A percentile compares a stretch with the other conserved stretches of the same genome.
These are phyloP conservation scores for Volvox reticuliferus DNA, from an alignment of 139 green algal genomes.

Conservation along the genomic window DNA sequence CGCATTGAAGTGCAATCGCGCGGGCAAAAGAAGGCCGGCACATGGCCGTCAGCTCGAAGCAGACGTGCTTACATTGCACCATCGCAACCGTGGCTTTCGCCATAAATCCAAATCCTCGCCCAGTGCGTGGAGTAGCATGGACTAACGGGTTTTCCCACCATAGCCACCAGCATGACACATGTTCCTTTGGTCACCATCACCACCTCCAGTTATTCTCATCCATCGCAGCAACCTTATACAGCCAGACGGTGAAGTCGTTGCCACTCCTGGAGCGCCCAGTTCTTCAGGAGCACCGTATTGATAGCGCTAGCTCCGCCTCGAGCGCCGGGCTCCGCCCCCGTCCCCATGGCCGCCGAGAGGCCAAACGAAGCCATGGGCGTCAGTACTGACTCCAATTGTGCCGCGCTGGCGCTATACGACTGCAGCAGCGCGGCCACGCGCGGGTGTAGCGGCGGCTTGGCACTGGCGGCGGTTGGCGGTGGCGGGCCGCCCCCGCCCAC, in stretches of 20 bases:
- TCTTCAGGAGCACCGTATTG: constrained; percentile 36
- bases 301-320: neutral
- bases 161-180: too few relatives aligned
- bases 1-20: too few relatives aligned
- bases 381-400: constrained; percentile 2
- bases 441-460: constrained; percentile 50
- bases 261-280: constrained; percentile 52
- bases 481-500: neutral
- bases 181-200: too few relatives aligned
- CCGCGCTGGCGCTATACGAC: constrained; percentile 7
- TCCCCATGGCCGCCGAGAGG: neutral
- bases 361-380: neutral
- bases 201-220: too few relatives aligned
- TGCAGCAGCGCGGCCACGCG: constrained; percentile 48
- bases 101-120: too few relatives aligned
- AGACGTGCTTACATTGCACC: too few relatives aligned
- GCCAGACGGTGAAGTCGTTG: constrained; percentile 43
- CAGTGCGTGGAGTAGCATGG: too few relatives aligned
- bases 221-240: neutral
- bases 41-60: too few relatives aligned
- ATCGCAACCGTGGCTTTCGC: too few relatives aligned
- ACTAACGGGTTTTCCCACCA: too few relatives aligned
- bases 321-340: neutral
- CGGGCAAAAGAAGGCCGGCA: too few relatives aligned
- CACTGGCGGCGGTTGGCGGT: neutral